Percentiles rank a stretch among this genome's conserved stretches.
phyloP scores from a whole-genome alignment of 2,329 filamentous ascomycete species.

The Mollisia scopiformis region DNA sequence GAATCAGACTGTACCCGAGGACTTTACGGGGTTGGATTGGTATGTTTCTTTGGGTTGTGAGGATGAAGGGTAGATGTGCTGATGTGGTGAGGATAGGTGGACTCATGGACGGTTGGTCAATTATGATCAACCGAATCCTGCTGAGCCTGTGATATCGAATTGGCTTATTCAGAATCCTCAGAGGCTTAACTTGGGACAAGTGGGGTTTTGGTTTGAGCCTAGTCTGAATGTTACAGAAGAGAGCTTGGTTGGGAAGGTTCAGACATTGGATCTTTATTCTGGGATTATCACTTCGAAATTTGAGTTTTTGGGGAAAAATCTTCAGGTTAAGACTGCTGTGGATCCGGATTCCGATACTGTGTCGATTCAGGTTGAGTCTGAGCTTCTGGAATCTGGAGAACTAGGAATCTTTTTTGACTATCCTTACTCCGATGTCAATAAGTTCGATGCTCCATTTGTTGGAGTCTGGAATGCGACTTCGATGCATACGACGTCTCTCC shows the following conservation, averaged over 20 bases:
- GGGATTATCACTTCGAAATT: conserved; percentile 45
- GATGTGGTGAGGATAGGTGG: conserved; percentile 36
- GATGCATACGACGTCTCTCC: conserved; percentile 42
- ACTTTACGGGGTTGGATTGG: conserved; percentile 46
- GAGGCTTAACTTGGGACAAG: conserved; percentile 46
- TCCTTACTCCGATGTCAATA: conserved; percentile 45
- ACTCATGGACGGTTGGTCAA: conserved; percentile 46
- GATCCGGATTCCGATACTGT: conserved; percentile 45
- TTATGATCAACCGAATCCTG: conserved; percentile 46
- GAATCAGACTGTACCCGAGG: conserved; percentile 37
- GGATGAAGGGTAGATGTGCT: neutral
- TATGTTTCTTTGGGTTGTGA: neutral
- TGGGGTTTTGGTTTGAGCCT: conserved; percentile 43
- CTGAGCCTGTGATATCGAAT: conserved; percentile 43
- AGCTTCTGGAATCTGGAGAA: conserved; percentile 38
- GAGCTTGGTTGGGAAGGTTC: conserved; percentile 36
- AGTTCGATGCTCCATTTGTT: conserved; percentile 46
- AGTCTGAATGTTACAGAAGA: conserved; percentile 33
- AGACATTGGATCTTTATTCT: conserved; percentile 43
- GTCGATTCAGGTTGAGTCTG: conserved; percentile 41
- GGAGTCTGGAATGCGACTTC: conserved; percentile 43
- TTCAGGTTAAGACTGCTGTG: conserved; percentile 41
- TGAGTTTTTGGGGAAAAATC: conserved; percentile 32
- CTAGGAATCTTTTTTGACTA: conserved; percentile 46
- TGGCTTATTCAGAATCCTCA: conserved; percentile 57